Percentiles rank a stretch among this genome's conserved stretches.
Conservation (phyloP, 805 yeast genomes). For the Saccharomycopsis selenospora region DNA sequence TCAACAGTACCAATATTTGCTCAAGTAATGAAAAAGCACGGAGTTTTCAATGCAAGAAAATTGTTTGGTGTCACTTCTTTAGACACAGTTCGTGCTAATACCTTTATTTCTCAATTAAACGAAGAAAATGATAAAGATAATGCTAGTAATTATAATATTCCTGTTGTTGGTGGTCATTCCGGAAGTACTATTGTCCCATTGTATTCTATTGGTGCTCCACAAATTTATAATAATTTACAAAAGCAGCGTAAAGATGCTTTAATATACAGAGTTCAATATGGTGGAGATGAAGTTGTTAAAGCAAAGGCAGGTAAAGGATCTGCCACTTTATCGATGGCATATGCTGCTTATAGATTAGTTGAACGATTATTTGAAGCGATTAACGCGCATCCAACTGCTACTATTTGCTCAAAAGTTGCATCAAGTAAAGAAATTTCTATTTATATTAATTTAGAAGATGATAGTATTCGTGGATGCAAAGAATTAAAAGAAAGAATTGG, state of each 20-base stretch:
- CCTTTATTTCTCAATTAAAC: conserved; percentile 56
- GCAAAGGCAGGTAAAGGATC: conserved; percentile 95
- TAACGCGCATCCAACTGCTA: conserved; percentile 24
- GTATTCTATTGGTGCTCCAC: conserved; percentile 40
- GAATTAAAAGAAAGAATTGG: conserved; percentile 36
- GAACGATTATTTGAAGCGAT: conserved; percentile 35
- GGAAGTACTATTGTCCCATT: conserved; percentile 92
- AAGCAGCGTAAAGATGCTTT: conserved; percentile 44
- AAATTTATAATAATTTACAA: conserved; percentile 26
- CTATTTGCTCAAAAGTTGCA: conserved; percentile 1
- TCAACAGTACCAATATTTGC: conserved; percentile 88
- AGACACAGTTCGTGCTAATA: conserved; percentile 82
- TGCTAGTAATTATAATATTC: conserved; percentile 47
- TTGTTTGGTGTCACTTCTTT: conserved; percentile 86
- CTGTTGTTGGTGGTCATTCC: conserved; percentile 92
- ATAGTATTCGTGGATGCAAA: conserved; percentile 41
- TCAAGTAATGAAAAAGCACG: conserved; percentile 62
- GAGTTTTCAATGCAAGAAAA: conserved; percentile 61
- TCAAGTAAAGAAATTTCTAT: conserved; percentile 40
- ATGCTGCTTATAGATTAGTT: conserved; percentile 81
- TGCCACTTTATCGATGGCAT: conserved; percentile 94
- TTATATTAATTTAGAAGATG: conserved; percentile 41
- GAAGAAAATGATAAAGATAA: conserved; percentile 30
- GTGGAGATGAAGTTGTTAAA: conserved; percentile 94
- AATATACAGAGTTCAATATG: conserved; percentile 86